phyloP scores from a whole-genome alignment of 345 rosid species.

The Lagerstroemia speciosa region DNA sequence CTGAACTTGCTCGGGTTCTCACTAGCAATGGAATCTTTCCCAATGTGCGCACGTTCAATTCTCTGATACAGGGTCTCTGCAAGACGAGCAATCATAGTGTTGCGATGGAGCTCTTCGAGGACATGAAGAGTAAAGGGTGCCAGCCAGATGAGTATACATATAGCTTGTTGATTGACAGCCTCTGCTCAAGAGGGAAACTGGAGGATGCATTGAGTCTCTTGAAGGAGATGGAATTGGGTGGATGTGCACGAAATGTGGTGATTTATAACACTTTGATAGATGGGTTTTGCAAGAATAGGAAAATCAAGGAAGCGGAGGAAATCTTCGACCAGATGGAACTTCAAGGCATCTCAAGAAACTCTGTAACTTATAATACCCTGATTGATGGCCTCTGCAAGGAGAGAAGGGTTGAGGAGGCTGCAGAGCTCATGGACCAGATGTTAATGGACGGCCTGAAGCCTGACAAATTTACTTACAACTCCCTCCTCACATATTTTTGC shows the following conservation, averaged over 20 bases:
- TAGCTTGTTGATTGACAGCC: conserved; percentile 70
- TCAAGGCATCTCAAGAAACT: conserved; percentile 75
- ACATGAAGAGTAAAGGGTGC: conserved; percentile 81
- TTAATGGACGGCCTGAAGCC: conserved; percentile 80
- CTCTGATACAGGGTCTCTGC: conserved; percentile 79
- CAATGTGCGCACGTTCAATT: conserved; percentile 61
- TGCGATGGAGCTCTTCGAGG: conserved; percentile 62
- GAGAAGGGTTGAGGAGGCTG: conserved; percentile 69
- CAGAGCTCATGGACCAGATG: conserved; percentile 89
- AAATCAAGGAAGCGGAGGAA: conserved; percentile 74
- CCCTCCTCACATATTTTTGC: conserved; percentile 67
- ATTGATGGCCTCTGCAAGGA: conserved; percentile 76
- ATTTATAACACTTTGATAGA: conserved; percentile 82
- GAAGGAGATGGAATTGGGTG: conserved; percentile 72
- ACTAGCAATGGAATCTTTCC: conserved; percentile 72
- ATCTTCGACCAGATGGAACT: conserved; percentile 91
- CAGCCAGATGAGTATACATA: conserved; percentile 79
- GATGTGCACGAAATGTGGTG: conserved; percentile 65
- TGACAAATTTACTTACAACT: conserved; percentile 77
- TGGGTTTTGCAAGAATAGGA: conserved; percentile 76
- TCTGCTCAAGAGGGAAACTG: conserved; percentile 57
- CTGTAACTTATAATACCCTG: conserved; percentile 78
- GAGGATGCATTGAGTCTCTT: conserved; percentile 58
- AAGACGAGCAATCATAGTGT: conserved; percentile 37
- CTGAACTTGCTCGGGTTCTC: conserved; percentile 52